Evolutionary conservation across 441 rosid species (phyloP), one percentile per base, ranked within the genome.

Genomic region (Erysimum pusillum): DNA sequence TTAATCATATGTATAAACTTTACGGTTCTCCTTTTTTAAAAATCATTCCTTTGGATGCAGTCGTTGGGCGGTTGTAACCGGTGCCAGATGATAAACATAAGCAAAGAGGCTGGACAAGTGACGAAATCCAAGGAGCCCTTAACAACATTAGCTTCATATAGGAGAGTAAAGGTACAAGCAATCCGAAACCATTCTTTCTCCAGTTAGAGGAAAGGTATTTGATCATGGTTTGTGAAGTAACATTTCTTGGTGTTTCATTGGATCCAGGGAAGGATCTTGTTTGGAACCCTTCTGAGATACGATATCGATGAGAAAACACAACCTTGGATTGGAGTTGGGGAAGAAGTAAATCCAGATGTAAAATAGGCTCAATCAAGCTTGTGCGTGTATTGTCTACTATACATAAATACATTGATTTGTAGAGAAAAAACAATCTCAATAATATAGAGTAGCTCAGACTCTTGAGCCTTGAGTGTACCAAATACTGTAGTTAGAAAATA

Each of bases 21-120:
- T 1, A 58, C 8, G 15, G 61, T 39, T 62, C 12, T n/a, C 35
- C 28, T 32, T 14, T 9, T 44, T 58, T 28, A 56, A 46, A 15
- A 7, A 9, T 14, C 15, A n/a, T 39, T 38, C 39, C 48, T 73
- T 35, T 39, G 0, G 18, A 49, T 64, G 51, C 88, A 95, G 99
- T 91, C 92, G 4, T 67, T 91, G 77, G 99, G 99, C 32, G 98
- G 99, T 60, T 95, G 99, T 88, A 89, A 85, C 81, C 90, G 97
- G 34, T 93, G 98, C 87, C 96, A 95, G 74, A 87, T 85, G 93
- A 87, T 89, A 73, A 91, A 91, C 80, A 49, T 89, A 63, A 74
- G 61, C 58, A 80, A 75, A 39, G 82, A 86, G 78, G 82, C 71
- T 59, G 96, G 93, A 71, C 82, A 74, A 82, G 90, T 87, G 69